phyloP scores from a whole-genome alignment of 1,139 yeast species.

The Hemisphaericaspora xylofermentans region DNA sequence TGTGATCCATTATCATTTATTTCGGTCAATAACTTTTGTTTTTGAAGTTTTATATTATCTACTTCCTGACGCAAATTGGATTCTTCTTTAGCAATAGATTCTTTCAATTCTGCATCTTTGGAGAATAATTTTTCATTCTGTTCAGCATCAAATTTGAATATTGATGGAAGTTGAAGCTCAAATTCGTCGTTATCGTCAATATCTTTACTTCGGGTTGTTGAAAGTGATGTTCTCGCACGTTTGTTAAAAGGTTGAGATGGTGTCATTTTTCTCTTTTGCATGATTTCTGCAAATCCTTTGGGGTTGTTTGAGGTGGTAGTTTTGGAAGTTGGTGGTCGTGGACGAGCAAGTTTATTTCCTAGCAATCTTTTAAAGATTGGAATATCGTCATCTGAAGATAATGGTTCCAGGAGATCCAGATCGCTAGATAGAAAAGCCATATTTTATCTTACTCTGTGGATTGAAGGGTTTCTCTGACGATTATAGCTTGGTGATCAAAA shows the following conservation, averaged over 20 bases:
- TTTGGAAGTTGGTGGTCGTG: background rate
- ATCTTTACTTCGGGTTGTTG: background rate
- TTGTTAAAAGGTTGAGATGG: background rate
- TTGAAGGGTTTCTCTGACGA: too few relatives aligned
- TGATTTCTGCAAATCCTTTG: background rate
- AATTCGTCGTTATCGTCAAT: slow-evolving; percentile 18
- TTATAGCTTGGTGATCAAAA: too few relatives aligned
- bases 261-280: background rate
- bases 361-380: background rate
- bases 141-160: slow-evolving; percentile 28
- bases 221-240: background rate
- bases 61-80: slow-evolving; percentile 12
- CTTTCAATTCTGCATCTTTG: slow-evolving; percentile 18
- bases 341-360: background rate
- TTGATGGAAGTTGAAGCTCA: slow-evolving; percentile 23
- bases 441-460: too few relatives aligned
- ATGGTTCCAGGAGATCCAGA: background rate
- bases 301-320: background rate
- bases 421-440: background rate
- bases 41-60: slow-evolving; percentile 7
- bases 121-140: slow-evolving; percentile 22
- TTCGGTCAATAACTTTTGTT: slow-evolving; percentile 20
- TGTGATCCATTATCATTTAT: slow-evolving; percentile 30
- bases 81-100: slow-evolving; percentile 19
- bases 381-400: background rate